Percentiles rank a stretch among this genome's conserved stretches.
phyloP scores from a whole-genome alignment of 345 rosid genomes.

The Populus alba region DNA sequence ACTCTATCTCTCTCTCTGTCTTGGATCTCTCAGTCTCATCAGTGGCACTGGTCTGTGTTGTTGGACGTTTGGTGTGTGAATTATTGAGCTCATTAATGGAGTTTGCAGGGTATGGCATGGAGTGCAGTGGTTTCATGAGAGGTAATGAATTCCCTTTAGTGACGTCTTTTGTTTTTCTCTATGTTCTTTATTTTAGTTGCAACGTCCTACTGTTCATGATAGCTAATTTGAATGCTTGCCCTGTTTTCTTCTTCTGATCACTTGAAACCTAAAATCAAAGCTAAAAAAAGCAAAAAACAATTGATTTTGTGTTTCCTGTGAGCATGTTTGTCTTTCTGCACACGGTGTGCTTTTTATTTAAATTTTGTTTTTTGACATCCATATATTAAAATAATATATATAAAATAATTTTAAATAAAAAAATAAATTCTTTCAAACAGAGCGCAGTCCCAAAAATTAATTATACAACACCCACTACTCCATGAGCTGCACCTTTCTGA shows the following conservation, averaged over 20 bases:
- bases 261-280: neutral
- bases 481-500: too few species aligned
- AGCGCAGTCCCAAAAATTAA: too few species aligned
- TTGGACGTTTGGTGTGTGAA: conserved; percentile 20
- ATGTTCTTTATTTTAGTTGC: neutral
- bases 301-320: too few species aligned
- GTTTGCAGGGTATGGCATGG: conserved; percentile 90
- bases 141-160: conserved; percentile 48
- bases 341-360: too few species aligned
- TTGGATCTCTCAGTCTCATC: neutral
- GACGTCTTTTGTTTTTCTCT: neutral
- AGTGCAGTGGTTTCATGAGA: conserved; percentile 92
- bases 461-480: too few species aligned
- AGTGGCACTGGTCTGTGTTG: neutral
- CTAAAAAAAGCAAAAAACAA: too few species aligned
- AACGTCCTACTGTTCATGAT: neutral
- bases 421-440: too few species aligned
- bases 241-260: neutral
- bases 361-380: too few species aligned
- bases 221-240: neutral
- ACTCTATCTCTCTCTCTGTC: neutral
- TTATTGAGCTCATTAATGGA: conserved; percentile 33
- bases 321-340: too few species aligned
- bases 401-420: too few species aligned
- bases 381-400: too few species aligned